Evolutionary conservation across 2,329 filamentous ascomycete genomes (phyloP).

Genomic region (Thelonectria discophora): DNA sequence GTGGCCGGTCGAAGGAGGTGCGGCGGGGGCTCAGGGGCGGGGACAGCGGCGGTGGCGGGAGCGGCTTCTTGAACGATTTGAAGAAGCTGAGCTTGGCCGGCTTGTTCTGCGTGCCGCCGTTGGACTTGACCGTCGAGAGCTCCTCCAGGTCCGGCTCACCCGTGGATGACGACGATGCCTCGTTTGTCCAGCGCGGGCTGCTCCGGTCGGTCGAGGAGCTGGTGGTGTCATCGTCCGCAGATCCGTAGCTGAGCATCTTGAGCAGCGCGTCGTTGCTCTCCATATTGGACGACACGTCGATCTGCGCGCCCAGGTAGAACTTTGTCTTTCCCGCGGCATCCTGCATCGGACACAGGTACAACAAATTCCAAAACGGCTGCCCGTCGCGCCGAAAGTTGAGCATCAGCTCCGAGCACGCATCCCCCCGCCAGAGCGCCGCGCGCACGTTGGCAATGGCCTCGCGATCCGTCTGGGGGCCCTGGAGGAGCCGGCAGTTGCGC

Average conservation of each 20-base stretch:
- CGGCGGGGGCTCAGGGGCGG: constrained; percentile 40
- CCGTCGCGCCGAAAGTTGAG: constrained; percentile 62
- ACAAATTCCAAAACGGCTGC: constrained; percentile 64
- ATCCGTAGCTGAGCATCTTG: constrained; percentile 55
- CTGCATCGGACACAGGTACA: constrained; percentile 62
- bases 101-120: constrained; percentile 32
- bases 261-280: constrained; percentile 61
- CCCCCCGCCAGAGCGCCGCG: constrained; percentile 50
- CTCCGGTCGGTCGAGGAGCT: constrained; percentile 2
- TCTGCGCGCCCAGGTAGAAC: constrained; percentile 65
- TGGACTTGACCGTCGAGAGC: constrained; percentile 33
- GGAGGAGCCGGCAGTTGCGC: constrained; percentile 60
- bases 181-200: constrained; percentile 28
- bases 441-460: constrained; percentile 53
- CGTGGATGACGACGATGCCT: constrained; percentile 18
- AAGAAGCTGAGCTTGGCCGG: constrained; percentile 46
- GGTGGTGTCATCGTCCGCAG: constrained; percentile 33
- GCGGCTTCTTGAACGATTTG: constrained; percentile 45
- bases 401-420: constrained; percentile 60
- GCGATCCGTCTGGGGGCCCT: constrained; percentile 57
- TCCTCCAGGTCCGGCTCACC: constrained; percentile 41
- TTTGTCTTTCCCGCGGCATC: constrained; percentile 57
- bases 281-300: constrained; percentile 65
- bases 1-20: constrained; percentile 36
- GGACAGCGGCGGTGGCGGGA: constrained; percentile 33